Base-by-base conservation (phyloP, 163 green algal genomes). In the Prototheca stagnorum region DNA sequence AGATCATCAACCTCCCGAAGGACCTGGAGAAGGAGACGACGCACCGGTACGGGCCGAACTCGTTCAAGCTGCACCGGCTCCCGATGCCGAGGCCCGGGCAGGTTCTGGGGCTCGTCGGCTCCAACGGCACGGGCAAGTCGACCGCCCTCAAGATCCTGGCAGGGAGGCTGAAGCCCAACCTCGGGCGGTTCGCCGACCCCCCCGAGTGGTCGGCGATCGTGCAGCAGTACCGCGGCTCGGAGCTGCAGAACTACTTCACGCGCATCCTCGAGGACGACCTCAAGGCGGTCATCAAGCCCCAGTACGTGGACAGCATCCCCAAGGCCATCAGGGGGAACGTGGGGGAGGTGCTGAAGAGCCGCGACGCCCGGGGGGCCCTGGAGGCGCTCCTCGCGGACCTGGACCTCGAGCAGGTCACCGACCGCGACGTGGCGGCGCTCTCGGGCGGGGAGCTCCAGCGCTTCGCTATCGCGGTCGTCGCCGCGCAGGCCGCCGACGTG, bases 171-270 rank as follows among this genome's bases (percentile, higher is more conserved):
- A 97, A 98, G 67, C 90, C 90, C 49, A 98, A 98, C 75, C 73
- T 98, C 14, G 90, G 90, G 8, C 59, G 78, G 33, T 97, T 96
- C 56, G 61, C 73, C 40, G 57, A 68, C 51, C 74, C 76, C 1
- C 87, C 89, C 20, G 83, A 97, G 64, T 99, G 90, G 89, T 65
- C 90, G 56, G 86, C 95, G 50, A 95, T 99, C 48, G 56, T 97
- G 50, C 74, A 69, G 2, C 86, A 95, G 73, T 97, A 95, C 65
- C 71, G 90, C 29, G 90, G 90, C 37, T 84, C 61, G 8, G 90
- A 99, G 73, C 72, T 99, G 49, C 90, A 99, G 49, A 99, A 97
- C 72, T 99, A 99, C 75, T 96, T 99, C 67, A 93, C 83, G 15
- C 69, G 75, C 11, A 69, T 97, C 23, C 72, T 95, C 42, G 87